Conservation (phyloP, 2,329 filamentous ascomycete species). For the Chlorencoelia australis region DNA sequence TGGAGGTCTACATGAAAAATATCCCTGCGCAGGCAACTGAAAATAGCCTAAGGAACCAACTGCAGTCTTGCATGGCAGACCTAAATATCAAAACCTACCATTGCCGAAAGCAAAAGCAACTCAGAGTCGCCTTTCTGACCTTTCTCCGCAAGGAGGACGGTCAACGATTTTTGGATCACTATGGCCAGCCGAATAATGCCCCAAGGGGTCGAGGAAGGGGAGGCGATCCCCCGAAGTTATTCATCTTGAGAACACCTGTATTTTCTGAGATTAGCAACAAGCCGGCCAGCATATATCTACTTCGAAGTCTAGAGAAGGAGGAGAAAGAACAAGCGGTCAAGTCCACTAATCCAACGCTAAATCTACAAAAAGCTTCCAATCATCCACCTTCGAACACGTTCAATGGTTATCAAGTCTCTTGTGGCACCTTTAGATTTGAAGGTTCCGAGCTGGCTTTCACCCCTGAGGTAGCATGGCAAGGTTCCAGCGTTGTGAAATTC, state of each 20-base stretch:
- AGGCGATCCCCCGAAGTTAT: slow-evolving; percentile 2
- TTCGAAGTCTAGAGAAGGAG: slow-evolving; percentile 17
- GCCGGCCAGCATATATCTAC: slow-evolving; percentile 15
- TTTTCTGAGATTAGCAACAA: slow-evolving; percentile 18
- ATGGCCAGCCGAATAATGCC: slow-evolving; percentile 21
- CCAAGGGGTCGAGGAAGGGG: background rate
- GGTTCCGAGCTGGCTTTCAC: slow-evolving; percentile 31
- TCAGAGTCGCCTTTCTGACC: slow-evolving; percentile 35
- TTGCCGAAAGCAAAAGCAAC: slow-evolving; percentile 33
- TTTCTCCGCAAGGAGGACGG: slow-evolving; percentile 33
- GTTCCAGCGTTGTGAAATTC: slow-evolving; percentile 30
- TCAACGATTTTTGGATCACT: slow-evolving; percentile 31
- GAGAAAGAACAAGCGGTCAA: slow-evolving; percentile 8
- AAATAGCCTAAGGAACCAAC: slow-evolving; percentile 31
- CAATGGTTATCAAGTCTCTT: slow-evolving; percentile 27
- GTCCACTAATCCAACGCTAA: background rate
- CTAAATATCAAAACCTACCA: slow-evolving; percentile 34
- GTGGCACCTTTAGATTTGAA: slow-evolving; percentile 35
- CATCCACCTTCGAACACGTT: too few species aligned
- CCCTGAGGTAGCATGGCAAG: slow-evolving; percentile 32
- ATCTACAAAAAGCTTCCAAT: slow-evolving; percentile 13
- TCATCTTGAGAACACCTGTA: slow-evolving; percentile 14
- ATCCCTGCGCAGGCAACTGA: slow-evolving; percentile 33
- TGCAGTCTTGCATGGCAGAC: slow-evolving; percentile 29
- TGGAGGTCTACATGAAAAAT: slow-evolving; percentile 38